A percentile compares a stretch with the other conserved stretches of the same genome.
phyloP scores from a whole-genome alignment of 208 protist genomes.

The Trypanosoma melophagium region DNA sequence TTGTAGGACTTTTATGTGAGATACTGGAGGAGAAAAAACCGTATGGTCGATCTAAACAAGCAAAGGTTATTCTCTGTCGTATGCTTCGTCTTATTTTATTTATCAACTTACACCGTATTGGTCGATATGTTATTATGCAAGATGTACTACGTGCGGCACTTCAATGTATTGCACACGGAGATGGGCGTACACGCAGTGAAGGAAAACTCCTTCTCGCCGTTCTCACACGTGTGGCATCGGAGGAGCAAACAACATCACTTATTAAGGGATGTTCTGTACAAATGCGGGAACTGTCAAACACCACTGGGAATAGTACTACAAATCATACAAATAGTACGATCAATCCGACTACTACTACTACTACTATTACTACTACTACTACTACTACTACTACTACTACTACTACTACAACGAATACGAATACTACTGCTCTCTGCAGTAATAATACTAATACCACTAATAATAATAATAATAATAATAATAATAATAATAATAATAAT shows the following conservation, averaged over 20 bases:
- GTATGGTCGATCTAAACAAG: slow-evolving; percentile 42
- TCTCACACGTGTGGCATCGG: slow-evolving; percentile 68
- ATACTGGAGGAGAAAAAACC: slow-evolving; percentile 27
- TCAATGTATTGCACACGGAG: slow-evolving; percentile 45
- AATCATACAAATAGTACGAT: not conserved
- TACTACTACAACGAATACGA: not conserved
- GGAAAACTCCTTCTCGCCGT: slow-evolving; percentile 55
- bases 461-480: too few relatives aligned
- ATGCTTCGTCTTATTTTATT: slow-evolving; percentile 53
- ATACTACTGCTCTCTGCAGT: too few relatives aligned
- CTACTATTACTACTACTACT: not conserved
- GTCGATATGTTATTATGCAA: slow-evolving; percentile 63
- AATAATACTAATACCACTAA: too few relatives aligned
- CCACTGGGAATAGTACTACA: not conserved
- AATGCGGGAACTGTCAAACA: slow-evolving; percentile 29
- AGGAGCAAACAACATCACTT: slow-evolving; percentile 54
- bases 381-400: not conserved
- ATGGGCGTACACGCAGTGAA: slow-evolving; percentile 46
- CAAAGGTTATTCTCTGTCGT: slow-evolving; percentile 41
- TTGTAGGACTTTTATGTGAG: slow-evolving; percentile 54
- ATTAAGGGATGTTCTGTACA: slow-evolving; percentile 38
- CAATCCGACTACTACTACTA: not conserved
- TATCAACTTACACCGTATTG: slow-evolving; percentile 79
- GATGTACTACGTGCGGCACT: slow-evolving; percentile 48
- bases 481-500: too few relatives aligned